These are phyloP conservation scores for Phyllostachys edulis DNA, from an alignment of 176 grass and related monocot genomes.

Conservation along the genomic window DNA sequence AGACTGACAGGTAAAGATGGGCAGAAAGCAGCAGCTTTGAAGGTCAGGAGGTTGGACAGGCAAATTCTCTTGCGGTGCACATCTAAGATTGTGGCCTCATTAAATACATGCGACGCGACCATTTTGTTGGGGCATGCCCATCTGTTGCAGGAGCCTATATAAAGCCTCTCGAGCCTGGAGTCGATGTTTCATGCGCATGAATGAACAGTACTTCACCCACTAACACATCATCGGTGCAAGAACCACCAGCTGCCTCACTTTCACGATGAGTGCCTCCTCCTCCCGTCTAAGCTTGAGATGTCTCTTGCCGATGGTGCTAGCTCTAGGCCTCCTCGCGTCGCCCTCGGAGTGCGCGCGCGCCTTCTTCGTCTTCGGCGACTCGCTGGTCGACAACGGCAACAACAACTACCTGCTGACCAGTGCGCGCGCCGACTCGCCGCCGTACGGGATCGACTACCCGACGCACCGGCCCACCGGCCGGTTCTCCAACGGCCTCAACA, in stretches of 20 bases:
- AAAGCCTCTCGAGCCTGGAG: neutral
- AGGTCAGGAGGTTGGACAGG: neutral
- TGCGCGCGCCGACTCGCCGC: conserved; percentile 75
- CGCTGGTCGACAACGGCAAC: conserved; percentile 94
- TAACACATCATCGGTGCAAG: neutral
- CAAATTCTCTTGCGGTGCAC: neutral
- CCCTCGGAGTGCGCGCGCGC: conserved; percentile 57
- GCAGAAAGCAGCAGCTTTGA: conserved; percentile 16
- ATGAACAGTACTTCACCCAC: neutral
- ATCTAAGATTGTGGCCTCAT: conserved; percentile 53
- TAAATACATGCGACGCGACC: conserved; percentile 14
- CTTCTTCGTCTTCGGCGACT: conserved; percentile 96
- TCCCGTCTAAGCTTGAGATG: too few relatives aligned
- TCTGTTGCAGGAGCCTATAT: neutral
- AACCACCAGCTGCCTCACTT: neutral
- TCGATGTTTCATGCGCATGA: neutral
- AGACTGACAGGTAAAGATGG: neutral
- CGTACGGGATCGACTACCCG: conserved; percentile 90
- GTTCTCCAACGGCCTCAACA: conserved; percentile 91
- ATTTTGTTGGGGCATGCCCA: neutral
- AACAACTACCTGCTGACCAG: conserved; percentile 84
- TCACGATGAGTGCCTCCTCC: neutral
- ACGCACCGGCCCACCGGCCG: conserved; percentile 64
- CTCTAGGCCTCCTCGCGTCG: neutral
- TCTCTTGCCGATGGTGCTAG: neutral